Percentiles rank a stretch among this genome's conserved stretches.
Conservation (phyloP, 768 basidiomycete genomes). For the Lactifluus piperatus region DNA sequence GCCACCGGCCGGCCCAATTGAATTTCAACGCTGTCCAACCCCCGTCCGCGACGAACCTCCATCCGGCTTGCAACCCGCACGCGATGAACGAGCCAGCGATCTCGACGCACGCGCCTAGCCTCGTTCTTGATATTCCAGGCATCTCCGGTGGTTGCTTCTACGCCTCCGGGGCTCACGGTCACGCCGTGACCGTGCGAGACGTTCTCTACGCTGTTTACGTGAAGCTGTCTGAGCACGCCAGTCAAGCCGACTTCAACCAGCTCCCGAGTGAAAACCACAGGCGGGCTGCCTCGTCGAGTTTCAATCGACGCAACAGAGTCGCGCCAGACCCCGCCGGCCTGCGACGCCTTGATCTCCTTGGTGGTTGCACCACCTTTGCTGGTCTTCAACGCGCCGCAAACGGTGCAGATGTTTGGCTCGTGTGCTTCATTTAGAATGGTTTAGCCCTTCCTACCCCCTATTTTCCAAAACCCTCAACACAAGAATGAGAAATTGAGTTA, state of each 20-base stretch:
- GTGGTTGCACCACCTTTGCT: conserved; percentile 13
- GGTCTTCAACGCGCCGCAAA: conserved; percentile 15
- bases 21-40: conserved; percentile 13
- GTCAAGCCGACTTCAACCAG: conserved; percentile 6
- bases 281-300: conserved; percentile 12
- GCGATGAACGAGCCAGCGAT: conserved; percentile 12
- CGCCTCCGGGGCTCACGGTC: not conserved
- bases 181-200: conserved; percentile 16
- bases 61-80: conserved; percentile 11
- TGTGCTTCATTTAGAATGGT: conserved; percentile 7
- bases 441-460: not conserved
- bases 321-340: conserved; percentile 12
- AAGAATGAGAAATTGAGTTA: not conserved
- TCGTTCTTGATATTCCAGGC: conserved; percentile 16
- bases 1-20: conserved; percentile 8
- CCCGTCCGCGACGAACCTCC: conserved; percentile 10
- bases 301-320: conserved; percentile 7
- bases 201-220: conserved; percentile 10
- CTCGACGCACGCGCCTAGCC: conserved; percentile 6
- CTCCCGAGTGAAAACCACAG: conserved; percentile 8
- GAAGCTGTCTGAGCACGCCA: conserved; percentile 10
- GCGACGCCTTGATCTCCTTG: conserved; percentile 15
- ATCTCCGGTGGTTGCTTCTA: conserved; percentile 9
- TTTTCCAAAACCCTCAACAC: not conserved
- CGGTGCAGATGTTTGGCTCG: conserved; percentile 13